Conservation (phyloP, 2,329 filamentous ascomycete species). For the Tolypocladium pustulatum region DNA sequence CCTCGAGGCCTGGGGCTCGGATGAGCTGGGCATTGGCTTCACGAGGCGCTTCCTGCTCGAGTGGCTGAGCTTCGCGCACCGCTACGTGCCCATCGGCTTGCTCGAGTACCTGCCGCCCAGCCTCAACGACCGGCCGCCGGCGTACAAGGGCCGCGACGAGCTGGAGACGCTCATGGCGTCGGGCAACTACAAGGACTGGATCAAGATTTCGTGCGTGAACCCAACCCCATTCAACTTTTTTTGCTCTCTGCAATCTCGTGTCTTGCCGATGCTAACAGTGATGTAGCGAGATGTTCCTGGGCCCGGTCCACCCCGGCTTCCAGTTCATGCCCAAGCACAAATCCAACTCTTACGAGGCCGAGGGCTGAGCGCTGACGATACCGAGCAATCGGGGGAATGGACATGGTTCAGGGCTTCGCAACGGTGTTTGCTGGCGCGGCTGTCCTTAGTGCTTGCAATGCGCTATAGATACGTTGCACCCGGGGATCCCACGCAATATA, state of each 20-base stretch:
- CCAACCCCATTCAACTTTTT: not conserved
- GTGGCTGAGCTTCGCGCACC: constrained; percentile 86
- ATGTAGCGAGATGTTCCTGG: constrained; percentile 89
- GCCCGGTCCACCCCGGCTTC: constrained; percentile 81
- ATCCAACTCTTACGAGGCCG: constrained; percentile 78
- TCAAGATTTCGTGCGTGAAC: constrained; percentile 81
- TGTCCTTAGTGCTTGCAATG: not conserved
- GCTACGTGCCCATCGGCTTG: constrained; percentile 84
- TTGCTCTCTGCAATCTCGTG: not conserved
- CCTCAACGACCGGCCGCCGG: constrained; percentile 81
- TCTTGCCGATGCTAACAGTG: constrained; percentile 4
- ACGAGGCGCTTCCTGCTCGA: constrained; percentile 89
- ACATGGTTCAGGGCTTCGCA: not conserved
- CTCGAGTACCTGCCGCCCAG: constrained; percentile 80
- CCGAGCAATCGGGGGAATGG: not conserved
- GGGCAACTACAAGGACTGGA: constrained; percentile 92
- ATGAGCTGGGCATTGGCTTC: constrained; percentile 85
- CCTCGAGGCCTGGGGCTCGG: constrained; percentile 88
- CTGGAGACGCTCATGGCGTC: constrained; percentile 89
- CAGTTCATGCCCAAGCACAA: constrained; percentile 97
- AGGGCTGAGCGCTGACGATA: constrained; percentile 36
- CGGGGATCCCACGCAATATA: too few relatives aligned
- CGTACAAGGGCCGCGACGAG: constrained; percentile 75
- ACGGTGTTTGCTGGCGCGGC: not conserved
- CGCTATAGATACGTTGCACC: not conserved